Base-by-base conservation (phyloP, 2,329 filamentous ascomycete genomes). In the Nothophoma quercina region DNA sequence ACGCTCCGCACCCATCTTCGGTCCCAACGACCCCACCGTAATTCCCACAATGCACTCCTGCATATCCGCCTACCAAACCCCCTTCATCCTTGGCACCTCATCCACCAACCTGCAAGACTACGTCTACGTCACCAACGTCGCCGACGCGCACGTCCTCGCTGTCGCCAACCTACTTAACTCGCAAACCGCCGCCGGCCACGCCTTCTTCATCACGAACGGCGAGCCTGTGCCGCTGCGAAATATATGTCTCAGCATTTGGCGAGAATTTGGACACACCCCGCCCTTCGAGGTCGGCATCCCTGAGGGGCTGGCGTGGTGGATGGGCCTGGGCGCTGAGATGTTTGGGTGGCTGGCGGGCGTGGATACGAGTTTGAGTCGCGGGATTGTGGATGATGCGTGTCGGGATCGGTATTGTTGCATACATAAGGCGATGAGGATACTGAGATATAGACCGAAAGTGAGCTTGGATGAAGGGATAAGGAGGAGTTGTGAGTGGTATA, bases 181-280 rank as follows among this genome's bases (percentile, higher is more conserved):
- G 1, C 76, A 62, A 19, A 75, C 79, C 46, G 86, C 84, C 16
- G 80, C 81, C 0, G 95, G 93, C 53, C 88, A 97, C 73, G 87
- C 87, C 42, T 93, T 98, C 79, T 87, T 96, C 77, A 85, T 98
- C 68, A 95, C 91, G 51, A 98, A 98, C 74, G 90, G 92, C 75
- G 81, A 86, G 63, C 93, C 93, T 5, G 81, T 96, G 16, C 93
- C 93, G 73, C 96, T 96, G 75, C 96, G 95, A 86, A 91, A 96
- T 75, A 89, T 96, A 70, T 85, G 89, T 53, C 83, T 90, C 32
- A 85, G 87, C 30, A 82, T 96, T 38, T 98, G 91, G 91, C 81
- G 79, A 7, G 69, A 79, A 23, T 85, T 85, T 61, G 82, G 77
- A 0, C 81, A 83, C 60, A 75, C 80, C 21, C 83, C 84, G 5